Conservation (phyloP, 2,329 filamentous ascomycete species). For the Trematosphaeria pertusa region DNA sequence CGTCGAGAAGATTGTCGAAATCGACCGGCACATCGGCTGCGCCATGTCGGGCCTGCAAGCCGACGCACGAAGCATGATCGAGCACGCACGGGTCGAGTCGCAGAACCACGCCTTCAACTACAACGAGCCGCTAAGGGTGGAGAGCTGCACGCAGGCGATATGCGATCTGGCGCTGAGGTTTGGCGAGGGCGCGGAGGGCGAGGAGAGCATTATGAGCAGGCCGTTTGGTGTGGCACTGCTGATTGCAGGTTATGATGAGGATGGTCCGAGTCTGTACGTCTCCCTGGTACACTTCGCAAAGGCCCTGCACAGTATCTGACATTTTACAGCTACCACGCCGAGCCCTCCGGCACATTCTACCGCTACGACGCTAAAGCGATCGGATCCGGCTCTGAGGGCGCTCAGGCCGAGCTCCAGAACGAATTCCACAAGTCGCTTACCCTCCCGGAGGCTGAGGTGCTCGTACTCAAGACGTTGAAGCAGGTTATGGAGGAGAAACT, state of each 20-base stretch:
- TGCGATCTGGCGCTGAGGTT: constrained; percentile 96
- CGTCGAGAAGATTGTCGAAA: constrained; percentile 99
- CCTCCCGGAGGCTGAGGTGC: constrained; percentile 87
- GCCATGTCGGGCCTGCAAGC: constrained; percentile 98
- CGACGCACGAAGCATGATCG: constrained; percentile 95
- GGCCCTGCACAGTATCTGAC: constrained; percentile 7
- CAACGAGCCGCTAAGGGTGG: constrained; percentile 90
- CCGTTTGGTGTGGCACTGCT: constrained; percentile 96
- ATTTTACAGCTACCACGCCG: constrained; percentile 79
- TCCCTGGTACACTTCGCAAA: background rate
- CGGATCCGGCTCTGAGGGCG: constrained; percentile 94
- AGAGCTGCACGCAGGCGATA: constrained; percentile 98
- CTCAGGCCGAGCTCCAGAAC: constrained; percentile 96
- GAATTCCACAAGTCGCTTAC: constrained; percentile 99
- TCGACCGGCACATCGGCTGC: constrained; percentile 97
- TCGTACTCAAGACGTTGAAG: constrained; percentile 97
- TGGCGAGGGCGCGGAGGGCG: constrained; percentile 94
- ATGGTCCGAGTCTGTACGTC: constrained; percentile 84
- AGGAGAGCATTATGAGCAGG: constrained; percentile 98
- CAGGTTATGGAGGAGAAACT: constrained; percentile 99
- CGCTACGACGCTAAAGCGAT: constrained; percentile 99
- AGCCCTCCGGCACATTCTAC: constrained; percentile 98
- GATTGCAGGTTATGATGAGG: constrained; percentile 96
- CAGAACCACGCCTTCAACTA: constrained; percentile 99
- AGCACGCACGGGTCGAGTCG: constrained; percentile 96